Conservation (phyloP, 306 rosid species). For the Benincasa hispida region DNA sequence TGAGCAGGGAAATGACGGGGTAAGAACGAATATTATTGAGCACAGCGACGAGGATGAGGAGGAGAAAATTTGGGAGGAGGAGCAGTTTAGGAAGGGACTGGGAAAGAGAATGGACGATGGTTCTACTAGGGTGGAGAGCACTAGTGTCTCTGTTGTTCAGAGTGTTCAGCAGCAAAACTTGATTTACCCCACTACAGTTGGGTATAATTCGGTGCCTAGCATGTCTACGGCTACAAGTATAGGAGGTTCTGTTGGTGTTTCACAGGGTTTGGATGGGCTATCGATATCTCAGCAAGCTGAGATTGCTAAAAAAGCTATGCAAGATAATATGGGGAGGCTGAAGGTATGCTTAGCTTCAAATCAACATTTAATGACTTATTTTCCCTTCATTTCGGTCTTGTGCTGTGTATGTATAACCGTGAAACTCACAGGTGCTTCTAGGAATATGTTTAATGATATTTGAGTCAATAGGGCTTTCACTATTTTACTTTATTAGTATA, state of each 20-base stretch:
- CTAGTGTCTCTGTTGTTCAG: constrained; percentile 39
- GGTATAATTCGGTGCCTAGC: constrained; percentile 29
- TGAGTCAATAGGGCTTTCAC: neutral
- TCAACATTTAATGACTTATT: neutral
- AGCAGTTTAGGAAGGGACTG: constrained; percentile 85
- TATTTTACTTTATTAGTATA: neutral
- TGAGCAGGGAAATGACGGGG: constrained; percentile 30
- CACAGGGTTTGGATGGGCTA: constrained; percentile 39
- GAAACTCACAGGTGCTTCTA: neutral
- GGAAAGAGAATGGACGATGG: constrained; percentile 94
- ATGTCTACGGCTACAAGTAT: constrained; percentile 29
- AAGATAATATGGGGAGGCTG: constrained; percentile 54
- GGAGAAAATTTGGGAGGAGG: constrained; percentile 90
- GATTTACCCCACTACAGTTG: constrained; percentile 26
- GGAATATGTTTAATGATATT: constrained; percentile 3
- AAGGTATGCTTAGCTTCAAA: constrained; percentile 37
- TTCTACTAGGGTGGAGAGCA: constrained; percentile 28
- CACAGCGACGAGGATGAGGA: constrained; percentile 57
- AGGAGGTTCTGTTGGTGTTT: constrained; percentile 38
- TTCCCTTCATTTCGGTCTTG: neutral
- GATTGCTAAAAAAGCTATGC: constrained; percentile 46
- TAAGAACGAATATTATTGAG: constrained; percentile 15
- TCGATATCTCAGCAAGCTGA: constrained; percentile 65
- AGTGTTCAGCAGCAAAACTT: constrained; percentile 37
- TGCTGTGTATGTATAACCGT: neutral